Conservation (phyloP, 768 basidiomycete genomes). For the Tylopilus felleus region DNA sequence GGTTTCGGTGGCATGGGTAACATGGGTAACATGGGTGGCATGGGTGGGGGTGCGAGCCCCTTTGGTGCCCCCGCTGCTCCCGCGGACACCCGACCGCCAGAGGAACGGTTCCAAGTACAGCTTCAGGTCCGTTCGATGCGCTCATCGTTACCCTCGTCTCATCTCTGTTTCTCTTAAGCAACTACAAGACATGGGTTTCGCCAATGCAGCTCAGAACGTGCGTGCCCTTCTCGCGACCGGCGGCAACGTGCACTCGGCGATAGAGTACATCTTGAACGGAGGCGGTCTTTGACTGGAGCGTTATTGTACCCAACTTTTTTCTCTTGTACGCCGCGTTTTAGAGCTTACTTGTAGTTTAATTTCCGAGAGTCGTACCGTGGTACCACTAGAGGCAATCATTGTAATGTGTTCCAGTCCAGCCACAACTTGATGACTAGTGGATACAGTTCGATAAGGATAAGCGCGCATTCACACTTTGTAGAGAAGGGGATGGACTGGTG, state of each 20-base stretch:
- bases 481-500: too few species aligned
- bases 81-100: constrained; percentile 70
- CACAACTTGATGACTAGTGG: too few species aligned
- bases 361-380: too few species aligned
- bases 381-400: too few species aligned
- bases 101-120: constrained; percentile 90
- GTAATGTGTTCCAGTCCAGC: too few species aligned
- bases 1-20: constrained; percentile 8
- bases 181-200: constrained; percentile 94
- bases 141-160: neutral
- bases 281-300: constrained; percentile 44
- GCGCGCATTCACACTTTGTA: too few species aligned
- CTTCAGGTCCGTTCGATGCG: constrained; percentile 51
- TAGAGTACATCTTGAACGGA: constrained; percentile 87
- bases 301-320: too few species aligned
- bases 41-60: constrained; percentile 23
- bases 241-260: constrained; percentile 89
- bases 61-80: constrained; percentile 38
- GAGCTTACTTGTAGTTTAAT: too few species aligned
- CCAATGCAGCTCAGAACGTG: constrained; percentile 85
- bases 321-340: too few species aligned
- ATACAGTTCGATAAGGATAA: too few species aligned
- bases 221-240: constrained; percentile 86
- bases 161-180: constrained; percentile 51
- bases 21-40: too few species aligned